Base-by-base conservation (phyloP, 148 eudicot species). In the Vaccinium macrocarpon region DNA sequence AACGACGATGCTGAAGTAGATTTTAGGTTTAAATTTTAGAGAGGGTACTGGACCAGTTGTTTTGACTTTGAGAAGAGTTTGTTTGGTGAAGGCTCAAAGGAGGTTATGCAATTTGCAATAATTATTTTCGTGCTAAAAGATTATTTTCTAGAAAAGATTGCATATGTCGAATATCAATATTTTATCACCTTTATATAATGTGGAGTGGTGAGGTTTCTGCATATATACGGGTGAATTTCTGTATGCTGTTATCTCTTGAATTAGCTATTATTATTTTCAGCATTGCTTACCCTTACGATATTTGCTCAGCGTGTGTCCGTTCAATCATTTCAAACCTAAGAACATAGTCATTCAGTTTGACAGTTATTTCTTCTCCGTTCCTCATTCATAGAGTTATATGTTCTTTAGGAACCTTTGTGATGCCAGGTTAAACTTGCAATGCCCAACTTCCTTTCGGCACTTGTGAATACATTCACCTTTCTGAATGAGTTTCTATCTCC, bases 331-430 rank as follows among this genome's bases (percentile, higher is more conserved):
- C 46, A 18, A 71, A 71, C 75, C 46, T 71, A 29, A 23, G 42
- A 71, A 32, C 75, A 32, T 2, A 13, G 29, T 71, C 46, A 71
- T 27, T 27, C 46, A 29, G 21, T 29, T 32, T 27, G 29, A 76
- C 11, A 4, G 15, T 49, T 75, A 23, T 77, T 11, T 23, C 16
- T 51, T 51, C 27, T 11, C 1, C 6, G 32, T 25, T 49, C 53
- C 14, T 77, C 32, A 77, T 51, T 51, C 80, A 12, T 51, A 51
- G 5, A 23, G 27, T 76, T 25, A 13, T 61, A 51, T 51, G 19
- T 77, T 51, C 80, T 15, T 32, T 12, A 42, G 46, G 46, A 42
- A 51, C 80, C 35, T 77, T 77, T 77, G 61, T 77, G 53, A 25
- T 77, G 59, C 38, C 19, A 51, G 23, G 29, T 77, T 77, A 46